Evolutionary conservation across 2,329 filamentous ascomycete genomes (phyloP).

Genomic region (Epichloe gansuensis): DNA sequence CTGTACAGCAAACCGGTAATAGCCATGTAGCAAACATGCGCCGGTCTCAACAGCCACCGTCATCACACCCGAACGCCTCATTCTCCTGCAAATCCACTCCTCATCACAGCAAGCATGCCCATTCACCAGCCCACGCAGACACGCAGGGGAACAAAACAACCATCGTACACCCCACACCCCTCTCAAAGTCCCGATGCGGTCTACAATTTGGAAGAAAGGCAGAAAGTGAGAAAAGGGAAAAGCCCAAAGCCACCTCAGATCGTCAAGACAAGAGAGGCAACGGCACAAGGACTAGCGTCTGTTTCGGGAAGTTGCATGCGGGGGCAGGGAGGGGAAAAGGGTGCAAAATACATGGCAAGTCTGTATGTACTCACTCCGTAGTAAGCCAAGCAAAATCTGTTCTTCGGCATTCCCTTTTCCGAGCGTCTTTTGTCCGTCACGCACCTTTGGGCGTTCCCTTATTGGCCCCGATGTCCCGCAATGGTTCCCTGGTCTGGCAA

Average conservation of each 20-base stretch:
- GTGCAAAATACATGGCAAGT: not conserved
- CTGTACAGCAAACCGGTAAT: not conserved
- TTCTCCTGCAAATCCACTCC: not conserved
- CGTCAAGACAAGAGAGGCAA: not conserved
- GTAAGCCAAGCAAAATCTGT: not conserved
- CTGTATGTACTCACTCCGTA: not conserved
- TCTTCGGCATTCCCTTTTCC: not conserved
- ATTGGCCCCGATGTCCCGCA: not conserved
- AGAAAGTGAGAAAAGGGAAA: not conserved
- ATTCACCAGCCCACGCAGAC: not conserved
- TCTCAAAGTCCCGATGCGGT: not conserved
- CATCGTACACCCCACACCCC: not conserved
- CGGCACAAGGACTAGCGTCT: not conserved
- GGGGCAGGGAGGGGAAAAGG: too few relatives aligned
- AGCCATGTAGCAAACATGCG: slow-evolving; percentile 1
- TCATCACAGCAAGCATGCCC: not conserved
- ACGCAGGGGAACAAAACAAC: not conserved
- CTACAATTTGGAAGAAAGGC: not conserved
- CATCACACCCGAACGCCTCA: not conserved
- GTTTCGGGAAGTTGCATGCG: too few relatives aligned
- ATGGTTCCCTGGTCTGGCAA: too few relatives aligned
- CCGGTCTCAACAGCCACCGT: not conserved
- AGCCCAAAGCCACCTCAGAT: not conserved
- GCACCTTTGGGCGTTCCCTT: not conserved
- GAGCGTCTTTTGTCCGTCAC: not conserved